These are phyloP conservation scores for Odontarrhena argentea DNA, from an alignment of 345 rosid genomes.

Conservation along the genomic window DNA sequence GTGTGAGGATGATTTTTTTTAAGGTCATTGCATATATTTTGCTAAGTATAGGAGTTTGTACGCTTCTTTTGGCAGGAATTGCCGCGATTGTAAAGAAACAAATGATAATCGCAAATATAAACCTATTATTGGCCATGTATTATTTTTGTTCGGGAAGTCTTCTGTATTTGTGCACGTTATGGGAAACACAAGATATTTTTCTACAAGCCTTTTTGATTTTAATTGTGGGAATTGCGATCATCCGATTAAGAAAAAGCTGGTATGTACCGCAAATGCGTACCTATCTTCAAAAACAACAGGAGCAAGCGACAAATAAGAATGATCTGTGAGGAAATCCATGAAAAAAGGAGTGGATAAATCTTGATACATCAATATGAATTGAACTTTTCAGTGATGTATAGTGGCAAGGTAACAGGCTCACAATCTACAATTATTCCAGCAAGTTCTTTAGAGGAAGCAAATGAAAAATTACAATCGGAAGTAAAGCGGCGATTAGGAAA, in stretches of 20 bases:
- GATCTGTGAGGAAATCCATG: not conserved
- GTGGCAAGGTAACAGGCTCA: not conserved
- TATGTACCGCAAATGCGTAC: not conserved
- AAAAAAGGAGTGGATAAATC: not conserved
- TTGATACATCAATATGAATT: not conserved
- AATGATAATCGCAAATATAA: too few species aligned
- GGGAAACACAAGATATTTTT: not conserved
- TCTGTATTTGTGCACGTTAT: not conserved
- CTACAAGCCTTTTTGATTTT: not conserved
- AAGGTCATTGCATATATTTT: too few species aligned
- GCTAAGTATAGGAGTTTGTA: too few species aligned
- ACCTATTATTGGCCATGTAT: too few species aligned
- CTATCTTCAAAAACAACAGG: not conserved
- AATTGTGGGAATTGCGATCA: not conserved
- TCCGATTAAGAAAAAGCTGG: not conserved
- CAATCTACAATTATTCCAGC: too few species aligned
- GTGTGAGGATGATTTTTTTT: too few species aligned
- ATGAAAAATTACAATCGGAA: not conserved
- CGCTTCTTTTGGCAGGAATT: too few species aligned
- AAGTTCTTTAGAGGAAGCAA: too few species aligned
- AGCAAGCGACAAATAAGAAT: not conserved
- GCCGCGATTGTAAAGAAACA: too few species aligned
- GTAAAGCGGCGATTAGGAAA: not conserved
- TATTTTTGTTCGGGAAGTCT: too few species aligned
- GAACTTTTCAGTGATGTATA: not conserved